Percentiles rank a stretch among this genome's conserved stretches.
These are phyloP conservation scores for Micractinium conductrix DNA, from an alignment of 139 green algal genomes.

Conservation along the genomic window DNA sequence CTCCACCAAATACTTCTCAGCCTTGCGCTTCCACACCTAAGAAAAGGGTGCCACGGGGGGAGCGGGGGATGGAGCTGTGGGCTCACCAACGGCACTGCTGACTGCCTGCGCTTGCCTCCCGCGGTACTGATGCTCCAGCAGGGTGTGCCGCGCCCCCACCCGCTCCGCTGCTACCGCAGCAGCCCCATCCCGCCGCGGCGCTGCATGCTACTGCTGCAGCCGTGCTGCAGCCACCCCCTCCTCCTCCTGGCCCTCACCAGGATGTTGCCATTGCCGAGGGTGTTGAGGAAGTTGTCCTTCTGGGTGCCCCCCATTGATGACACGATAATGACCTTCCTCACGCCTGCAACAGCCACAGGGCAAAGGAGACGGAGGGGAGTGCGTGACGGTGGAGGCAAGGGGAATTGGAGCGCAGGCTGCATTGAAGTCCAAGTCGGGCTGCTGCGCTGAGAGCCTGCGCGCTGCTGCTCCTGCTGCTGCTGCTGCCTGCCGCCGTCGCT, in stretches of 20 bases:
- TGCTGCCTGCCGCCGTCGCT: neutral
- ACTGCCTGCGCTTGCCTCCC: too few relatives aligned
- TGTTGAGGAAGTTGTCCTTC: slow-evolving; percentile 70
- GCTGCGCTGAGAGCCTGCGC: neutral
- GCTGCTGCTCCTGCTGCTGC: too few relatives aligned
- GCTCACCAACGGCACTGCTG: too few relatives aligned
- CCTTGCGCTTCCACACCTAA: slow-evolving; percentile 81
- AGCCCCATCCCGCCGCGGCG: too few relatives aligned
- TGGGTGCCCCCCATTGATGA: slow-evolving; percentile 55
- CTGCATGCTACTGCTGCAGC: neutral
- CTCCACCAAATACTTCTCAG: slow-evolving; percentile 86
- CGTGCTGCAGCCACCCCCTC: too few relatives aligned
- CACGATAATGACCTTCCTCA: slow-evolving; percentile 63
- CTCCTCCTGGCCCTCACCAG: slow-evolving; percentile 39
- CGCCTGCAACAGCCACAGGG: neutral
- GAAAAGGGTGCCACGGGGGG: neutral
- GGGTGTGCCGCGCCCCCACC: too few relatives aligned
- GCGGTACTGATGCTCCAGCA: too few relatives aligned
- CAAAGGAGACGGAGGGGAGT: neutral
- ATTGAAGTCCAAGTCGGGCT: neutral
- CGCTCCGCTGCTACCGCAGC: too few relatives aligned
- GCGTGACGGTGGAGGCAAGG: neutral
- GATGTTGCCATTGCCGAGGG: slow-evolving; percentile 75
- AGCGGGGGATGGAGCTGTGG: neutral
- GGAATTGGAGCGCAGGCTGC: too few relatives aligned